phyloP scores from a whole-genome alignment of 768 basidiomycete genomes.

The Kwoniella botswanensis region DNA sequence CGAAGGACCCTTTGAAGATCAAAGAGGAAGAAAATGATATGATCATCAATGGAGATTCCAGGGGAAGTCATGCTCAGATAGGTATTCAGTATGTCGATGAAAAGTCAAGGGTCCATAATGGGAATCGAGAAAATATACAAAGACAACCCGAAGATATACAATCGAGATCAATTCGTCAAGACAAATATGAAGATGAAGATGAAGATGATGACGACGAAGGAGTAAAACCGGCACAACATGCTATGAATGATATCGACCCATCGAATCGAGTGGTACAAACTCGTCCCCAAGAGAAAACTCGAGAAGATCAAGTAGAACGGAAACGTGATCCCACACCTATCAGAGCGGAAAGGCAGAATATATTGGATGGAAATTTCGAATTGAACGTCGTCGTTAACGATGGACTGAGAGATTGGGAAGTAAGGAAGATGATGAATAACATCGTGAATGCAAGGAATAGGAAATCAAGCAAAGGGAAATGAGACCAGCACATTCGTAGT shows the following conservation, averaged over 20 bases:
- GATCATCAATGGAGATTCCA: background rate
- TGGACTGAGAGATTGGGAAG: constrained; percentile 22
- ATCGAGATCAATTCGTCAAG: too few relatives aligned
- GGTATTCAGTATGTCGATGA: too few relatives aligned
- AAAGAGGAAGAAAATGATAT: background rate
- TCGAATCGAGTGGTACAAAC: too few relatives aligned
- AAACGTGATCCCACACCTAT: too few relatives aligned
- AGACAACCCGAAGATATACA: too few relatives aligned
- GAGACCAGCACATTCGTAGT: too few relatives aligned
- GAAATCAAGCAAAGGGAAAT: background rate
- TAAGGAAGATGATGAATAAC: constrained; percentile 10
- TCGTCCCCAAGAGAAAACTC: too few relatives aligned
- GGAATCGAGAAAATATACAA: too few relatives aligned
- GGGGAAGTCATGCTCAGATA: background rate
- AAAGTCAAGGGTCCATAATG: too few relatives aligned
- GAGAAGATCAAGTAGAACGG: too few relatives aligned
- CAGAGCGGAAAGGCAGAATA: too few relatives aligned
- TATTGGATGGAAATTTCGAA: constrained; percentile 22
- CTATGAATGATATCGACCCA: too few relatives aligned
- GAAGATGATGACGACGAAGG: constrained; percentile 13
- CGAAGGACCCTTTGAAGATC: background rate
- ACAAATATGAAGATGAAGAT: background rate
- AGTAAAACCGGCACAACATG: background rate
- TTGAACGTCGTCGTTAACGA: background rate
- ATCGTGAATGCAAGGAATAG: background rate